Evolutionary conservation across 2,329 filamentous ascomycete genomes (phyloP).

Genomic region (Endothia cerciana): DNA sequence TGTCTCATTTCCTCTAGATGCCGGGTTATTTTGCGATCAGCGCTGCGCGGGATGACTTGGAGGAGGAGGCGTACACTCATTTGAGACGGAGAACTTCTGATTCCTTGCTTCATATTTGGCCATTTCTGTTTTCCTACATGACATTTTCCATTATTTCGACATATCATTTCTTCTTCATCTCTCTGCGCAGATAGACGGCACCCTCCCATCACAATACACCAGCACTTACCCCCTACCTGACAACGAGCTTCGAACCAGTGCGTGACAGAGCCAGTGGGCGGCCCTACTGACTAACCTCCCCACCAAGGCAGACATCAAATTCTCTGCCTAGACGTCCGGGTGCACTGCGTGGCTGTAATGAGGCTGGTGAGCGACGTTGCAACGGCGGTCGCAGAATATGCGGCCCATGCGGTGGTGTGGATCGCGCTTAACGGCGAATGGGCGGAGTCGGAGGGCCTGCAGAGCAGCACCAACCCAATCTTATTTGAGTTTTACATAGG

Average conservation of each 20-base stretch:
- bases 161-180: background rate
- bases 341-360: conserved; percentile 12
- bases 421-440: conserved; percentile 20
- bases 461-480: background rate
- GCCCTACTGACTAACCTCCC: background rate
- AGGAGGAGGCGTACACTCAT: background rate
- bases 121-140: conserved; percentile 11
- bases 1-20: background rate
- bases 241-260: background rate
- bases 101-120: background rate
- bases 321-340: background rate
- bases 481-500: background rate
- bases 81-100: conserved; percentile 3
- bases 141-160: background rate
- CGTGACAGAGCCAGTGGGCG: background rate
- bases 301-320: background rate
- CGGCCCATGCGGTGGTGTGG: conserved; percentile 8
- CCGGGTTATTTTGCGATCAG: background rate
- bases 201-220: background rate
- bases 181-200: background rate
- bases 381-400: conserved; percentile 12
- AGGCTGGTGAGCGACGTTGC: conserved; percentile 23
- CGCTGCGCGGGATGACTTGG: background rate
- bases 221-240: background rate
- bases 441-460: background rate